These are phyloP conservation scores for Dryadomyces sulphureus DNA, from an alignment of 2,329 filamentous ascomycete genomes.

Conservation along the genomic window DNA sequence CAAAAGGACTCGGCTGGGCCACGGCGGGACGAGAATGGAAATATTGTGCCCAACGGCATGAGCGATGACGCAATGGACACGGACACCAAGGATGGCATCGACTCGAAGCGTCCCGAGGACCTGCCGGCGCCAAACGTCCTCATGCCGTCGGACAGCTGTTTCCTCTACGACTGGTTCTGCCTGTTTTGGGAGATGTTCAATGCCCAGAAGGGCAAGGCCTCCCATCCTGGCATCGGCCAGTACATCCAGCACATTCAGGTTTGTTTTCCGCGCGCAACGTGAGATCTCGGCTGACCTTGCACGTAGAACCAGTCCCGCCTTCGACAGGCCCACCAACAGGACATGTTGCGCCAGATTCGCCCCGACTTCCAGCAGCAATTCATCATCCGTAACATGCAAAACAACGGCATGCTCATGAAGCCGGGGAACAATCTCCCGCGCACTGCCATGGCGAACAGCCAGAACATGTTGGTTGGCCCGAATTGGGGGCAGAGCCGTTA, in stretches of 20 bases:
- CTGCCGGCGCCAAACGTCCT: conserved; percentile 62
- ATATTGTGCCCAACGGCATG: conserved; percentile 50
- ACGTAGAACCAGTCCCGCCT: conserved; percentile 54
- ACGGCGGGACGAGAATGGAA: conserved; percentile 52
- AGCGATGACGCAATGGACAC: conserved; percentile 67
- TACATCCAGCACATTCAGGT: conserved; percentile 80
- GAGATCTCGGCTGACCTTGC: too few species aligned
- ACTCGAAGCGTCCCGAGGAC: conserved; percentile 62
- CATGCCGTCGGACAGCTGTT: conserved; percentile 55
- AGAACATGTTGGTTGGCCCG: conserved; percentile 45
- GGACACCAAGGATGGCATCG: conserved; percentile 66
- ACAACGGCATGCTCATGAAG: conserved; percentile 45
- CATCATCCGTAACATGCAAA: conserved; percentile 55
- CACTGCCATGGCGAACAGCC: conserved; percentile 65
- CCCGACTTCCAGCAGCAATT: conserved; percentile 41
- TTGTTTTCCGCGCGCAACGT: conserved; percentile 17
- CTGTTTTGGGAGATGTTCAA: conserved; percentile 94
- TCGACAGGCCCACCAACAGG: conserved; percentile 62
- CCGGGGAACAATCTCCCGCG: conserved; percentile 51
- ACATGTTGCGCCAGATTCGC: conserved; percentile 60
- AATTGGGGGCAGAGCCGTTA: too few species aligned
- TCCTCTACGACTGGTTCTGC: conserved; percentile 95
- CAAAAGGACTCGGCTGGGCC: conserved; percentile 55
- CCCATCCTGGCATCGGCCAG: conserved; percentile 49
- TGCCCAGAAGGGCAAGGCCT: conserved; percentile 59